Conservation (phyloP, 2,329 filamentous ascomycete genomes). For the Xylaria sp. region DNA sequence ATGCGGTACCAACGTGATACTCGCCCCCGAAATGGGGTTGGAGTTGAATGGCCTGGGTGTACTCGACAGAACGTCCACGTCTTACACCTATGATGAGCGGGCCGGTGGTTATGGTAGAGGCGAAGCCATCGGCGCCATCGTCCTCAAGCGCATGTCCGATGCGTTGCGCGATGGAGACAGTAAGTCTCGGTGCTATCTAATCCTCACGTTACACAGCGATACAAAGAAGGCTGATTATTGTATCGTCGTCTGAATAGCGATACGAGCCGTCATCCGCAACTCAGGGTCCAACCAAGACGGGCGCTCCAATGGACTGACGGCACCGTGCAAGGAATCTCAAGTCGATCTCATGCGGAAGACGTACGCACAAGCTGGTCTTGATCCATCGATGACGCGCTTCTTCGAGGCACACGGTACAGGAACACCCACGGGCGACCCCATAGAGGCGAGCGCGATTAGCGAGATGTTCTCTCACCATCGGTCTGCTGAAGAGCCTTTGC, state of each 20-base stretch:
- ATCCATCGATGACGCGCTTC: constrained; percentile 9
- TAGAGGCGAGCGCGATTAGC: constrained; percentile 20
- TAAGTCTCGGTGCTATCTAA: neutral
- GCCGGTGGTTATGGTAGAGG: constrained; percentile 19
- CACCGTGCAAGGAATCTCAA: constrained; percentile 19
- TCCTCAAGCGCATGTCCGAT: constrained; percentile 19
- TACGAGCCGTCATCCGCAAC: constrained; percentile 25
- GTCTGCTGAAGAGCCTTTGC: constrained; percentile 7
- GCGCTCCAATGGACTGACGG: constrained; percentile 11
- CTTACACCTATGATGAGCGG: constrained; percentile 21
- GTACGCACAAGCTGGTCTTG: constrained; percentile 21
- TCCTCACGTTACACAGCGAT: too few relatives aligned
- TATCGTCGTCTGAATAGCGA: neutral
- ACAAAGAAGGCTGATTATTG: neutral
- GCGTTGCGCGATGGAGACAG: constrained; percentile 25
- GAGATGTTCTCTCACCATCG: constrained; percentile 13
- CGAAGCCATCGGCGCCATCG: constrained; percentile 20
- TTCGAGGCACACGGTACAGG: constrained; percentile 34
- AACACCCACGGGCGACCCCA: constrained; percentile 23
- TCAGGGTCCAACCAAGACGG: constrained; percentile 22
- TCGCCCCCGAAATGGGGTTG: constrained; percentile 18
- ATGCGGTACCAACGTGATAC: constrained; percentile 15
- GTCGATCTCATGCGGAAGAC: constrained; percentile 27
- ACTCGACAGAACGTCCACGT: constrained; percentile 11
- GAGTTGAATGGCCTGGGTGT: constrained; percentile 16